Base-by-base conservation (phyloP, 257 asterid genomes). In the Craterostigma plantagineum region DNA sequence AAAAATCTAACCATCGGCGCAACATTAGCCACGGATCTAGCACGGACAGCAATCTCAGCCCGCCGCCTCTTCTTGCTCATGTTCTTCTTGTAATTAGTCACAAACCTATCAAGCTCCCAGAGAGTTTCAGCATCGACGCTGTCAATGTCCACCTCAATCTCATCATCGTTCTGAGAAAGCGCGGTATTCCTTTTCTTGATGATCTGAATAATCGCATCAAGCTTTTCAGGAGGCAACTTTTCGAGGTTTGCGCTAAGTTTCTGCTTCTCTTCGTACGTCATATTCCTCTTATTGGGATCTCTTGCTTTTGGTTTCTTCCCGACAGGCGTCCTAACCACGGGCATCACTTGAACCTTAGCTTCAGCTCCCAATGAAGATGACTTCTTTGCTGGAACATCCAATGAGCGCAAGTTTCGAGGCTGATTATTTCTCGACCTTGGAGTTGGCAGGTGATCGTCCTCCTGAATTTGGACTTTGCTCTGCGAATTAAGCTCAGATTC, bases 31-130 rank as follows among this genome's bases (percentile, higher is more conserved):
- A 17, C 42, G 2, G 53, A 46, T 61, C 72, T 68, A 17, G 75
- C 71, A 64, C 69, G 86, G 33, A 54, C 77, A 46, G 93, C 93
- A 38, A 75, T 81, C 53, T 81, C 94, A 50, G 94, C 94, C 57
- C 73, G 81, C 58, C 91, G 71, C 70, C 71, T 77, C 65, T 81
- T 60, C 68, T 81, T 86, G 77, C 96, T 86, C 75, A 86, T 56
- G 68, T 82, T 59, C 74, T 86, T 86, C 63, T 76, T 86, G 73
- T 70, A 78, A 58, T 86, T 86, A 44, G 91, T 81, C 54, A 86
- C 97, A 55, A 86, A 81, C 54, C 97, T 73, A 68, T 86, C 97
- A 33, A 86, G 97, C 69, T 86, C 97, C 97, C 97, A 86, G 16
- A 78, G 58, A 35, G 74, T 67, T 38, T 71, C 81, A 33, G 70